These are phyloP conservation scores for Beauveria asiatica DNA, from an alignment of 2,329 filamentous ascomycete species.

Conservation along the genomic window DNA sequence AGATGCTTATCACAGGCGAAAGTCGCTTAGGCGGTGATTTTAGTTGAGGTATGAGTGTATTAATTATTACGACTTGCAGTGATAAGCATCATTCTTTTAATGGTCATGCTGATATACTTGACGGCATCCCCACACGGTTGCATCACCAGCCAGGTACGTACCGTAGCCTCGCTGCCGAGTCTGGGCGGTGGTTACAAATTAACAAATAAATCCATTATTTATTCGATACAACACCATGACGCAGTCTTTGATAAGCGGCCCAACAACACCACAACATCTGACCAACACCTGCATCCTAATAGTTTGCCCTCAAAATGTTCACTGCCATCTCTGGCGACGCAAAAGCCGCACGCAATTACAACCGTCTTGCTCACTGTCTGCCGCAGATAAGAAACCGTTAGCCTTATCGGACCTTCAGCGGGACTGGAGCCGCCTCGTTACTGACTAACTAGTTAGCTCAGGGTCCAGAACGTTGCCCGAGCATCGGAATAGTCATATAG, in stretches of 20 bases:
- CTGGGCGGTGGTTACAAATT: neutral
- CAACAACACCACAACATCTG: neutral
- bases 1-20: too few species aligned
- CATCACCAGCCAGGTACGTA: neutral
- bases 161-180: neutral
- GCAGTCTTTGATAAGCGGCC: neutral
- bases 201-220: neutral
- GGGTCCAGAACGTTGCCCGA: slow-evolving; percentile 10
- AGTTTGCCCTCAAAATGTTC: neutral
- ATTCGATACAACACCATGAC: neutral
- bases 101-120: too few species aligned
- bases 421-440: neutral
- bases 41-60: too few species aligned
- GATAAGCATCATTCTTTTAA: too few species aligned
- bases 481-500: slow-evolving; percentile 9
- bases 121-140: neutral
- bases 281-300: neutral
- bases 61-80: too few species aligned
- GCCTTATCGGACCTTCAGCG: neutral
- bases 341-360: neutral
- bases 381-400: neutral
- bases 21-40: too few species aligned
- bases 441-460: neutral
- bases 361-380: neutral
- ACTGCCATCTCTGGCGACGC: neutral